Conservation (phyloP, 129 eudicot genomes). For the Solidago caesia region DNA sequence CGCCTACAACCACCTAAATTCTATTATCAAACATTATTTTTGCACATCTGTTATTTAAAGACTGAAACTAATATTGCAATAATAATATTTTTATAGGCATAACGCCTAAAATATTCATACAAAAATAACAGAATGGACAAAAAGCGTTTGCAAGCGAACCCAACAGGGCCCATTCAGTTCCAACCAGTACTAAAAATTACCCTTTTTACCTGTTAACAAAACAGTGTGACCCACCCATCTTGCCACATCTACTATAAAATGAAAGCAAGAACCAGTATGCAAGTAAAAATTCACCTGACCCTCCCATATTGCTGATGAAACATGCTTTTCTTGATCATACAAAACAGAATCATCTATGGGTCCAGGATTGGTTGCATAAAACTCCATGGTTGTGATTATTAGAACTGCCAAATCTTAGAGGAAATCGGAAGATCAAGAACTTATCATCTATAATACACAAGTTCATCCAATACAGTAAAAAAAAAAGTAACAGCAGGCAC, state of each 20-base stretch:
- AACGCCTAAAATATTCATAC: not conserved
- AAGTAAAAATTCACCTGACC: conserved; percentile 65
- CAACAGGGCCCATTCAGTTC: not conserved
- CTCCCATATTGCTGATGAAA: conserved; percentile 96
- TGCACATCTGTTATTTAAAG: not conserved
- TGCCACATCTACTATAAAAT: conserved; percentile 11
- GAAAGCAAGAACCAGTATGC: conserved; percentile 13
- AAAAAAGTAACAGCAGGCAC: not conserved
- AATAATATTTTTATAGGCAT: not conserved
- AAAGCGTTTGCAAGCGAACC: conserved; percentile 11
- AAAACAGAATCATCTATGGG: conserved; percentile 82
- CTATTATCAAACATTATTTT: not conserved
- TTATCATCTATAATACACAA: conserved; percentile 4
- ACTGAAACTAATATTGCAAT: not conserved
- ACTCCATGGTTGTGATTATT: conserved; percentile 52
- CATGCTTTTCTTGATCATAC: conserved; percentile 98
- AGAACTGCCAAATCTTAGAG: conserved; percentile 26
- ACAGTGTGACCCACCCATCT: not conserved
- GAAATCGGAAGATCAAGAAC: conserved; percentile 9
- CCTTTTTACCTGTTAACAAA: not conserved
- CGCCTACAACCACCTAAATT: not conserved
- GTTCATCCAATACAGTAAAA: not conserved
- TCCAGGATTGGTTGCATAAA: conserved; percentile 81
- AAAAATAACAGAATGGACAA: not conserved
- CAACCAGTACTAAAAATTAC: not conserved